Evolutionary conservation across 1,284 basidiomycete genomes (phyloP).

Genomic region (Naganishia albida): DNA sequence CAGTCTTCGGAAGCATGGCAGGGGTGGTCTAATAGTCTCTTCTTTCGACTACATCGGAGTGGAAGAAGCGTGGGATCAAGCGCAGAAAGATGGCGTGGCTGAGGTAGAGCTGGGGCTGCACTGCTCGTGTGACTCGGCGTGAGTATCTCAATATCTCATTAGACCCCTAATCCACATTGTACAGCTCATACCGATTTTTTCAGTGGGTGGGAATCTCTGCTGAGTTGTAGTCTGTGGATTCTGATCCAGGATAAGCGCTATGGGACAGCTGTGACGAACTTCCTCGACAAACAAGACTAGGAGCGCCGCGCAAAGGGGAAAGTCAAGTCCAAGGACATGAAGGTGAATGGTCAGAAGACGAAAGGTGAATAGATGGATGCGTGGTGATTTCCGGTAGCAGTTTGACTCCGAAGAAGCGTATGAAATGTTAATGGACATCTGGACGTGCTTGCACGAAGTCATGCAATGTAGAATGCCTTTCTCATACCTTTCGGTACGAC

Average conservation of each 20-base stretch:
- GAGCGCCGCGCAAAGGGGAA: neutral
- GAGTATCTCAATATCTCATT: neutral
- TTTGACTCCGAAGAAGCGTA: too few relatives aligned
- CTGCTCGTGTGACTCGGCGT: conserved; percentile 8
- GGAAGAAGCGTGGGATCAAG: neutral
- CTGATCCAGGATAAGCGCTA: neutral
- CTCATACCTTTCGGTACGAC: too few relatives aligned
- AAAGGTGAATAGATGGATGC: neutral
- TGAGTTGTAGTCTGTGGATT: neutral
- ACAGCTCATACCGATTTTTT: neutral
- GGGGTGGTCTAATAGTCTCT: neutral
- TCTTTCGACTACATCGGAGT: neutral
- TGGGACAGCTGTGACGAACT: too few relatives aligned
- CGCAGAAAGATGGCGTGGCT: neutral
- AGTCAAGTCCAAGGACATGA: neutral
- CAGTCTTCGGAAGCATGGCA: conserved; percentile 2
- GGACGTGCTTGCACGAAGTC: too few relatives aligned
- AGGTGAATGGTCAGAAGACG: neutral
- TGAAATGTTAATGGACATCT: too few relatives aligned
- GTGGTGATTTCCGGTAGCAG: too few relatives aligned
- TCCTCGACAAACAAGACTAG: too few relatives aligned
- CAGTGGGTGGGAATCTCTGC: conserved; percentile 9
- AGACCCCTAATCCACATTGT: too few relatives aligned
- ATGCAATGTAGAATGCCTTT: too few relatives aligned
- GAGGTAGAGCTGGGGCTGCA: conserved; percentile 1